phyloP scores from a whole-genome alignment of 2,329 filamentous ascomycete genomes.

The Aureobasidium sp. region DNA sequence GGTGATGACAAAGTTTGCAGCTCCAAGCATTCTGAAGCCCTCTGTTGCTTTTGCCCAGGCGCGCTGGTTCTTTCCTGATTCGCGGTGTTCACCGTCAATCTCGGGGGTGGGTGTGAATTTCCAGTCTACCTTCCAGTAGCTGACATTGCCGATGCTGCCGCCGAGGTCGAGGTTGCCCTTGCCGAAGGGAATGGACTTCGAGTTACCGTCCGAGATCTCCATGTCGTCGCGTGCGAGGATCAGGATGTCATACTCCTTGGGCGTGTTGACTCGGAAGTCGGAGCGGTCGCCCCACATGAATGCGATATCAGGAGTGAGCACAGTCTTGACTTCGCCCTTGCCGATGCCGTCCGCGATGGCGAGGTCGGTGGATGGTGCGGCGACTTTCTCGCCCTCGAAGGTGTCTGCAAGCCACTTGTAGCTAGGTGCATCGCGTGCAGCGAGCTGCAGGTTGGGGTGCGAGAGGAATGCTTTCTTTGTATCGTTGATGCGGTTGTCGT shows the following conservation, averaged over 20 bases:
- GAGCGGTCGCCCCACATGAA: slow-evolving; percentile 14
- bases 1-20: slow-evolving; percentile 14
- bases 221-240: slow-evolving; percentile 13
- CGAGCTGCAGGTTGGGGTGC: slow-evolving; percentile 6
- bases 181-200: slow-evolving; percentile 10
- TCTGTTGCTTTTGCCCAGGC: slow-evolving; percentile 13
- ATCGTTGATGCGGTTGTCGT: slow-evolving; percentile 7
- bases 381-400: slow-evolving; percentile 6
- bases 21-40: slow-evolving; percentile 10
- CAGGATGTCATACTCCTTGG: slow-evolving; percentile 7
- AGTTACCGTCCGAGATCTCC: slow-evolving; percentile 3
- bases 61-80: slow-evolving; percentile 9
- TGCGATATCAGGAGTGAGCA: slow-evolving; percentile 7
- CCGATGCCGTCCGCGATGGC: neutral
- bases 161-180: slow-evolving; percentile 8
- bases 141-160: slow-evolving; percentile 9
- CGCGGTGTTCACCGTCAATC: slow-evolving; percentile 4
- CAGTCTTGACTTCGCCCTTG: slow-evolving; percentile 9
- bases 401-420: slow-evolving; percentile 6
- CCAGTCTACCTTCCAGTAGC: slow-evolving; percentile 14
- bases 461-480: slow-evolving; percentile 4
- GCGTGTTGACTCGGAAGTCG: slow-evolving; percentile 8
- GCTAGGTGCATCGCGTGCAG: slow-evolving; percentile 1
- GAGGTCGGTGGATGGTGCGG: neutral
- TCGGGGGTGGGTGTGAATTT: slow-evolving; percentile 6